Percentiles rank a stretch among this genome's conserved stretches.
Conservation (phyloP, 2,329 filamentous ascomycete genomes). For the Trichoderma aggressivum region DNA sequence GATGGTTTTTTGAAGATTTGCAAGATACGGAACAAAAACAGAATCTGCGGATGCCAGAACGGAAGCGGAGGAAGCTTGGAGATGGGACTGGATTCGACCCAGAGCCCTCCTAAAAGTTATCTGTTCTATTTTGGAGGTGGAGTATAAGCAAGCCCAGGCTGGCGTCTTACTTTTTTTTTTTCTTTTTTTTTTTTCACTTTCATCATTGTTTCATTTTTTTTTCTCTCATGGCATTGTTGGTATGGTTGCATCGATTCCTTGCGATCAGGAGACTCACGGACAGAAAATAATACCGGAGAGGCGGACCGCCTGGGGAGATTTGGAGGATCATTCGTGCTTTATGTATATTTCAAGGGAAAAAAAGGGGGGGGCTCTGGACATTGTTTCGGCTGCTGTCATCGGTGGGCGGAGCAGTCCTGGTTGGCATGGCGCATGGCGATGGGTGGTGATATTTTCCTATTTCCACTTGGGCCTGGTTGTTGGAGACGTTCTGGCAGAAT, state of each 20-base stretch:
- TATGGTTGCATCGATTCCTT: slow-evolving; percentile 20
- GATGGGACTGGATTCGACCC: slow-evolving; percentile 33
- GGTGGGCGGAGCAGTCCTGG: slow-evolving; percentile 21
- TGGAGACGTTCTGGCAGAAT: slow-evolving; percentile 9
- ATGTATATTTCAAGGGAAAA: slow-evolving; percentile 19
- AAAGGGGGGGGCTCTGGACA: slow-evolving; percentile 14
- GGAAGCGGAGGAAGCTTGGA: slow-evolving; percentile 6
- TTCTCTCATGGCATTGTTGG: slow-evolving; percentile 22
- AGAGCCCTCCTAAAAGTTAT: slow-evolving; percentile 29
- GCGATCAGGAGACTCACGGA: slow-evolving; percentile 5
- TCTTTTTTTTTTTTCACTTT: slow-evolving; percentile 14
- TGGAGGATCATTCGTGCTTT: slow-evolving; percentile 10
- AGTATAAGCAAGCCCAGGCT: slow-evolving; percentile 22
- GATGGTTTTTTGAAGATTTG: background rate
- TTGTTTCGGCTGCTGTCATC: slow-evolving; percentile 18
- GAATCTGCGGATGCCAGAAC: background rate
- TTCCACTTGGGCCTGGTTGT: slow-evolving; percentile 16
- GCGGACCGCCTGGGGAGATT: background rate
- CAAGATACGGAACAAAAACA: background rate
- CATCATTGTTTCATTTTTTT: slow-evolving; percentile 1
- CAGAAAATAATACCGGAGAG: slow-evolving; percentile 15
- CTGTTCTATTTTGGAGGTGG: slow-evolving; percentile 20
- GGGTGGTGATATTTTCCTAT: slow-evolving; percentile 16
- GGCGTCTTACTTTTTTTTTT: slow-evolving; percentile 21
- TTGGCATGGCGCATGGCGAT: slow-evolving; percentile 21